Evolutionary conservation across 2,329 filamentous ascomycete genomes (phyloP).

Genomic region (Trichothecium roseum): DNA sequence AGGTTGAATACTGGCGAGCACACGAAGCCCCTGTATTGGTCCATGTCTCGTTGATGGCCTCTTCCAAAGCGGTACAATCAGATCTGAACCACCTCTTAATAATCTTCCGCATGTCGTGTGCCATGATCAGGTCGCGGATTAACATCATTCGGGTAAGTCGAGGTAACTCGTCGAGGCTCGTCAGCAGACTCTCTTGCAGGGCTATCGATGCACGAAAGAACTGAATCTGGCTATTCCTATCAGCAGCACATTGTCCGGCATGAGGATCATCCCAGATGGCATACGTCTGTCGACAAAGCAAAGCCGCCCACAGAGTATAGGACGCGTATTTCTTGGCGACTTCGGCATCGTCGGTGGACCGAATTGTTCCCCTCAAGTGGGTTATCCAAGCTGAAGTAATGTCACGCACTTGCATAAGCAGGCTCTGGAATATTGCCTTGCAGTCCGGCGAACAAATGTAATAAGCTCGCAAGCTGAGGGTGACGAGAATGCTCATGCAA

Average conservation of each 20-base stretch:
- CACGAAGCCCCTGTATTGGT: background rate
- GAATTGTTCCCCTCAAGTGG: conserved; percentile 33
- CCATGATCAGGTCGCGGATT: conserved; percentile 10
- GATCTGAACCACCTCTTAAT: too few relatives aligned
- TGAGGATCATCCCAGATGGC: conserved; percentile 3
- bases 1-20: too few relatives aligned
- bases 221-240: conserved; percentile 7
- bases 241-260: background rate
- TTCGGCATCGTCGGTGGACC: conserved; percentile 22
- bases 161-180: conserved; percentile 8
- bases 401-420: conserved; percentile 30
- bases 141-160: conserved; percentile 7
- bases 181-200: conserved; percentile 14
- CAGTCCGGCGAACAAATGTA: conserved; percentile 4
- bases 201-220: conserved; percentile 15
- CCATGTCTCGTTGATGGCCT: conserved; percentile 11
- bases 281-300: conserved; percentile 40
- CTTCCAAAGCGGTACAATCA: conserved; percentile 1
- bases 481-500: conserved; percentile 48
- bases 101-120: too few relatives aligned
- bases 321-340: conserved; percentile 17
- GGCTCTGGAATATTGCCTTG: conserved; percentile 8
- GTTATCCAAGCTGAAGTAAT: conserved; percentile 40
- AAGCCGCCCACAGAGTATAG: conserved; percentile 42
- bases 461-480: conserved; percentile 31